These are phyloP conservation scores for Puccinia coronata DNA, from an alignment of 1,284 basidiomycete species.

Conservation along the genomic window DNA sequence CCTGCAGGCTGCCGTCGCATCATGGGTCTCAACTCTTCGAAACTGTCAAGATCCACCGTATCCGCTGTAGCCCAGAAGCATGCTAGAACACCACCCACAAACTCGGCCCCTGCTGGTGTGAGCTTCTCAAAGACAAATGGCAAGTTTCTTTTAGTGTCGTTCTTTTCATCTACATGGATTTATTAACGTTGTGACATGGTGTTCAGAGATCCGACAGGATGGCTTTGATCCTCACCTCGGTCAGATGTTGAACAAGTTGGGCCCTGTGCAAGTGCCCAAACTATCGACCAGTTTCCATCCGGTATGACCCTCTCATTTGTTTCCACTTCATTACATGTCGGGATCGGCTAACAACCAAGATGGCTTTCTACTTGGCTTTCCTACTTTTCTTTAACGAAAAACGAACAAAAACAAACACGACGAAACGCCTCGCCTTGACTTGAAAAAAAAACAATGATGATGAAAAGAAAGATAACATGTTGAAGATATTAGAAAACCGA, in stretches of 20 bases:
- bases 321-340: not conserved
- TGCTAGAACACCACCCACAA: not conserved
- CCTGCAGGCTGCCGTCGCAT: not conserved
- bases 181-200: not conserved
- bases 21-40: slow-evolving; percentile 25
- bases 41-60: slow-evolving; percentile 16
- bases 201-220: slow-evolving; percentile 36
- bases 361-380: too few species aligned
- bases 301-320: slow-evolving; percentile 1
- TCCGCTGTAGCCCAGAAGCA: slow-evolving; percentile 10
- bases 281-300: slow-evolving; percentile 40
- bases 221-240: slow-evolving; percentile 43
- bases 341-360: not conserved
- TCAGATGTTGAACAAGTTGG: slow-evolving; percentile 45
- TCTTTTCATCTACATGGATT: not conserved
- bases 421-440: not conserved
- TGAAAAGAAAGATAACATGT: slow-evolving; percentile 45
- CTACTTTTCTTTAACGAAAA: not conserved
- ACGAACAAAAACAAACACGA: not conserved
- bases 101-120: not conserved
- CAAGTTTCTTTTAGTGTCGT: not conserved
- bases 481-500: slow-evolving; percentile 38
- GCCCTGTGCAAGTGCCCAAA: slow-evolving; percentile 43
- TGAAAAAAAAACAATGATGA: too few species aligned
- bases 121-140: slow-evolving; percentile 23